Percentiles rank a stretch among this genome's conserved stretches.
Conservation (phyloP, 1,284 basidiomycete species). For the Ceratobasidium sp. region DNA sequence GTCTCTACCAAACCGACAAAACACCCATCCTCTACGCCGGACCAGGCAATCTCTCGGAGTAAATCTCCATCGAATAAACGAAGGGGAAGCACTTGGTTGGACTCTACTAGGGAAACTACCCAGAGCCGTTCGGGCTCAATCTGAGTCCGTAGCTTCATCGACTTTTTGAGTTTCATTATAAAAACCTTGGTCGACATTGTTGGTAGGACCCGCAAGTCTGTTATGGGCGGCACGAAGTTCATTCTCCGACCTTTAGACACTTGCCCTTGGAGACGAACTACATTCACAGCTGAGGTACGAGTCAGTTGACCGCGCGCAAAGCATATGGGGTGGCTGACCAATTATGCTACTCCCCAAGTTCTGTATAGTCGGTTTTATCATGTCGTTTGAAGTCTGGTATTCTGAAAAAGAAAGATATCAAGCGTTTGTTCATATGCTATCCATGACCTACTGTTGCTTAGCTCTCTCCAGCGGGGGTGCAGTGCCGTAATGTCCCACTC, state of each 20-base stretch:
- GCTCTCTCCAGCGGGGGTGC: constrained; percentile 72
- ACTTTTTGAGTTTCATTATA: constrained; percentile 67
- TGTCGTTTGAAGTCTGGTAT: constrained; percentile 68
- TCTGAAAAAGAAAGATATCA: constrained; percentile 59
- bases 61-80: constrained; percentile 28
- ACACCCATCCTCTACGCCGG: constrained; percentile 71
- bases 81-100: constrained; percentile 15
- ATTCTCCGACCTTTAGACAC: constrained; percentile 8
- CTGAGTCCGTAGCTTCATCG: constrained; percentile 51
- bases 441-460: constrained; percentile 69
- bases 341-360: constrained; percentile 74
- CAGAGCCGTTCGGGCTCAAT: constrained; percentile 31
- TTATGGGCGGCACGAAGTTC: constrained; percentile 51
- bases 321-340: constrained; percentile 59
- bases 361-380: constrained; percentile 57
- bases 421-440: constrained; percentile 33
- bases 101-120: constrained; percentile 19
- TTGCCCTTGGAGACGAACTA: constrained; percentile 2
- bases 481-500: constrained; percentile 60
- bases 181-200: constrained; percentile 73
- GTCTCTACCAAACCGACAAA: constrained; percentile 27
- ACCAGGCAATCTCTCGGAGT: constrained; percentile 71
- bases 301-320: background rate
- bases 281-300: background rate
- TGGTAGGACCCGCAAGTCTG: constrained; percentile 68